Conservation (phyloP, 2,329 filamentous ascomycete species). For the Biscogniauxia sp. region DNA sequence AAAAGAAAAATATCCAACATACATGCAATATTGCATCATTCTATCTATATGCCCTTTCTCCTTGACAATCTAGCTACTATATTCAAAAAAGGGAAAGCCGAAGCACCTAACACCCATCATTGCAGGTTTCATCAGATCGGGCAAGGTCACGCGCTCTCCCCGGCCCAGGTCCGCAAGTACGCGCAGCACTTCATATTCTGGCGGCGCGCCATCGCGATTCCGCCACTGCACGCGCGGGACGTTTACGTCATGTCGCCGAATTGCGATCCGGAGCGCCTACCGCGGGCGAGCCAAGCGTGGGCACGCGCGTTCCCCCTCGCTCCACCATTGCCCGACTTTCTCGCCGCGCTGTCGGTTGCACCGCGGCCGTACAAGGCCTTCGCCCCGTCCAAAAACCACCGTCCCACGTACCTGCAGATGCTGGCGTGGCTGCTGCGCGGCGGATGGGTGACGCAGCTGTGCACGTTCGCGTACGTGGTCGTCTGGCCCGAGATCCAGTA, state of each 20-base stretch:
- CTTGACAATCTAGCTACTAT: background rate
- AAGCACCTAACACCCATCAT: background rate
- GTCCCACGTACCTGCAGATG: conserved; percentile 84
- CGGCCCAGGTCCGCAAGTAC: conserved; percentile 80
- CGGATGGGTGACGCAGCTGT: conserved; percentile 90
- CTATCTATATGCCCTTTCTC: background rate
- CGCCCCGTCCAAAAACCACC: conserved; percentile 84
- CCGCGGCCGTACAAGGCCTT: conserved; percentile 81
- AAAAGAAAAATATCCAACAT: background rate
- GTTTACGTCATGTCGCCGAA: conserved; percentile 91
- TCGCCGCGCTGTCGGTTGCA: conserved; percentile 76
- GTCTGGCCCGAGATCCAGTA: conserved; percentile 80
- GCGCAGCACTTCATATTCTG: conserved; percentile 95
- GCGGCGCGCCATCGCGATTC: conserved; percentile 87
- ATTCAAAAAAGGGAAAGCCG: background rate
- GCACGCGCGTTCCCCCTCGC: conserved; percentile 77
- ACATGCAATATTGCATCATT: background rate
- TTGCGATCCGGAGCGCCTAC: conserved; percentile 71
- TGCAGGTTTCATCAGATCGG: conserved; percentile 65
- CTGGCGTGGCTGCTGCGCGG: conserved; percentile 90
- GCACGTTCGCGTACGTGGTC: conserved; percentile 86
- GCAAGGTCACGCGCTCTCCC: conserved; percentile 67
- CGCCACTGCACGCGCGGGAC: conserved; percentile 84
- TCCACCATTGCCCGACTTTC: conserved; percentile 79
- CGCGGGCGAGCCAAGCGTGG: conserved; percentile 69